Percentiles rank a stretch among this genome's conserved stretches.
Evolutionary conservation across 2,329 filamentous ascomycete species (phyloP).

Genomic region (Cadophora sp.): DNA sequence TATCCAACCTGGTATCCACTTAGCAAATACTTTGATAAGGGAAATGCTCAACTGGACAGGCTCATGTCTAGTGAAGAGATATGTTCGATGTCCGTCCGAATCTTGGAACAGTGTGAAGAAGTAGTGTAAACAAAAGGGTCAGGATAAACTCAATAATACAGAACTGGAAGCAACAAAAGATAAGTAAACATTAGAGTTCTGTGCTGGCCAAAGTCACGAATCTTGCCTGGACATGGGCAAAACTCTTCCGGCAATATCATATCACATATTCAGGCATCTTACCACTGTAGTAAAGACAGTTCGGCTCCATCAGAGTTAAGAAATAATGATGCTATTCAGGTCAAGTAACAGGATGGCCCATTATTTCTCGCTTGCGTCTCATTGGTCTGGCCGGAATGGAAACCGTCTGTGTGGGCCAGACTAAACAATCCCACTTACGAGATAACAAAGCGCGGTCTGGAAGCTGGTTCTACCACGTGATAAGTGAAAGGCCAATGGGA

Average conservation of each 20-base stretch:
- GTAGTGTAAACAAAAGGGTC: not conserved
- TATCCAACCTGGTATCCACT: conserved; percentile 24
- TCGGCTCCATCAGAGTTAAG: not conserved
- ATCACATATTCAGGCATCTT: too few species aligned
- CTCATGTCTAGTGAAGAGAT: not conserved
- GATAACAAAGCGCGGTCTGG: conserved; percentile 21
- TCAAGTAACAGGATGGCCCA: not conserved
- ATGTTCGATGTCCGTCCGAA: not conserved
- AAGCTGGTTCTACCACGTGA: conserved; percentile 17
- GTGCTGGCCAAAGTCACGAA: not conserved
- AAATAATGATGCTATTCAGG: conserved; percentile 24
- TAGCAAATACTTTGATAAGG: conserved; percentile 32
- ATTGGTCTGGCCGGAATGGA: conserved; percentile 36
- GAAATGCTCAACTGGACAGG: not conserved
- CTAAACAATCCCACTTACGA: conserved; percentile 17
- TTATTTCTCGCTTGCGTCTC: conserved; percentile 17
- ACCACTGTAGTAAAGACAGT: too few species aligned
- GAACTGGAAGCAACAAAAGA: not conserved
- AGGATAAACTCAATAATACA: not conserved
- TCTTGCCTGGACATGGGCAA: not conserved
- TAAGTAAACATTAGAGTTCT: not conserved
- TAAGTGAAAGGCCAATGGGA: not conserved
- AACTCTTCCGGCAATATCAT: not conserved
- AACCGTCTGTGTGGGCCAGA: conserved; percentile 19
- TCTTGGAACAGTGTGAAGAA: not conserved